A percentile compares a stretch with the other conserved stretches of the same genome.
Conservation (phyloP, 1,284 basidiomycete genomes). For the Boletus semigastroideus region DNA sequence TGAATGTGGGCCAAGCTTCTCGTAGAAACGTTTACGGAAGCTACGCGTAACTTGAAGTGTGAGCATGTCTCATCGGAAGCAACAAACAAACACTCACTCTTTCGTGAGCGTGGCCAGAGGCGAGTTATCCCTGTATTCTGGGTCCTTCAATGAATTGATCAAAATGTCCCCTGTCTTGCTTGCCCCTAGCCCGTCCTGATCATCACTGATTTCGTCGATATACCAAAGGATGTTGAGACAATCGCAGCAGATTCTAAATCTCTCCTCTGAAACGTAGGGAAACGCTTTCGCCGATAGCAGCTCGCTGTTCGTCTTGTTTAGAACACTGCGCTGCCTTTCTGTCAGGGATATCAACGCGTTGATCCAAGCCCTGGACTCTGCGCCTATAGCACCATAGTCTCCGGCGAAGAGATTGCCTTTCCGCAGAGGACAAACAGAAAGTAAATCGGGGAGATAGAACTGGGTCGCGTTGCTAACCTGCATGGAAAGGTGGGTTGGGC, state of each 20-base stretch:
- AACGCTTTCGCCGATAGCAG: conserved; percentile 64
- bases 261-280: conserved; percentile 56
- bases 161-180: conserved; percentile 52
- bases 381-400: conserved; percentile 22
- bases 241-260: conserved; percentile 62
- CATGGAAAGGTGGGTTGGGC: conserved; percentile 1
- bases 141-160: conserved; percentile 51
- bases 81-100: conserved; percentile 45
- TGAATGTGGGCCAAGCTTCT: conserved; percentile 42
- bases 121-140: conserved; percentile 50
- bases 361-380: conserved; percentile 61
- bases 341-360: conserved; percentile 59
- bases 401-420: conserved; percentile 7
- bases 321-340: conserved; percentile 59
- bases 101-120: conserved; percentile 56
- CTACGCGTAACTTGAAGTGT: conserved; percentile 36
- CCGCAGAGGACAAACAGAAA: conserved; percentile 8
- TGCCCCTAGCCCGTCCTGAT: conserved; percentile 58
- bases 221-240: conserved; percentile 68
- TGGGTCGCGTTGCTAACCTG: conserved; percentile 1
- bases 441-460: conserved; percentile 12
- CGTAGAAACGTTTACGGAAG: conserved; percentile 51
- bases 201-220: conserved; percentile 69
- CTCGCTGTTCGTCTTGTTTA: conserved; percentile 59
- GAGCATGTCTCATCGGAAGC: neutral